phyloP scores from a whole-genome alignment of 352 stramenopile genomes.

The Phytophthora kernoviae region DNA sequence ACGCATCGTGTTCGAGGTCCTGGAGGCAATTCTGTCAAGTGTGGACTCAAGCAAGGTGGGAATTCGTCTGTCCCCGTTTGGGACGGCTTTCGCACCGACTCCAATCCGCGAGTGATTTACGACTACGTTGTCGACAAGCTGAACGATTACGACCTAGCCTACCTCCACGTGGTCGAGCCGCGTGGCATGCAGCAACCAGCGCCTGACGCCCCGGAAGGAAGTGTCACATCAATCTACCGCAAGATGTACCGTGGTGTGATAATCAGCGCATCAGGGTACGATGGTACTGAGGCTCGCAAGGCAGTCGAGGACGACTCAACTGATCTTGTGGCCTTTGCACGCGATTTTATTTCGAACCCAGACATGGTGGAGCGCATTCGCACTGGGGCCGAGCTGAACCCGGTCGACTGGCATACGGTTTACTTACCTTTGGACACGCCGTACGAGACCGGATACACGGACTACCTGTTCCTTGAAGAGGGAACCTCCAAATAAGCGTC shows the following conservation, averaged over 20 bases:
- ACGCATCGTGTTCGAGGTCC: slow-evolving; percentile 66
- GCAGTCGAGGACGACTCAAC: slow-evolving; percentile 41
- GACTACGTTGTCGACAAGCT: slow-evolving; percentile 43
- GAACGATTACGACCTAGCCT: slow-evolving; percentile 49
- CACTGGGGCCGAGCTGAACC: slow-evolving; percentile 34
- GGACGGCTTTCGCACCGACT: slow-evolving; percentile 45
- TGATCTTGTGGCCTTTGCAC: slow-evolving; percentile 61
- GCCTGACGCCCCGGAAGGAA: slow-evolving; percentile 35
- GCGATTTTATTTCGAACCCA: slow-evolving; percentile 69
- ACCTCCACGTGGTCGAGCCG: slow-evolving; percentile 60
- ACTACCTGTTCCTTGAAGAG: slow-evolving; percentile 36
- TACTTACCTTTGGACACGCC: slow-evolving; percentile 32
- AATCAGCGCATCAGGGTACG: slow-evolving; percentile 53
- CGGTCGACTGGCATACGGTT: slow-evolving; percentile 34
- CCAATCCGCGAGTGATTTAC: slow-evolving; percentile 44
- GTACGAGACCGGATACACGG: slow-evolving; percentile 44
- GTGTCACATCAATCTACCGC: slow-evolving; percentile 50
- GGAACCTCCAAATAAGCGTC: slow-evolving; percentile 3
- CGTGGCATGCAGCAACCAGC: slow-evolving; percentile 33
- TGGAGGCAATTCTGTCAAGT: slow-evolving; percentile 52
- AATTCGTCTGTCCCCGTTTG: slow-evolving; percentile 41
- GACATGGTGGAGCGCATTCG: slow-evolving; percentile 58
- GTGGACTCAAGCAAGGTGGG: slow-evolving; percentile 39
- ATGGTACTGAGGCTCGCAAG: slow-evolving; percentile 32
- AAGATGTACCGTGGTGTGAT: slow-evolving; percentile 55